These are phyloP conservation scores for Aspergillus sp. DNA, from an alignment of 2,329 filamentous ascomycete species.

Conservation along the genomic window DNA sequence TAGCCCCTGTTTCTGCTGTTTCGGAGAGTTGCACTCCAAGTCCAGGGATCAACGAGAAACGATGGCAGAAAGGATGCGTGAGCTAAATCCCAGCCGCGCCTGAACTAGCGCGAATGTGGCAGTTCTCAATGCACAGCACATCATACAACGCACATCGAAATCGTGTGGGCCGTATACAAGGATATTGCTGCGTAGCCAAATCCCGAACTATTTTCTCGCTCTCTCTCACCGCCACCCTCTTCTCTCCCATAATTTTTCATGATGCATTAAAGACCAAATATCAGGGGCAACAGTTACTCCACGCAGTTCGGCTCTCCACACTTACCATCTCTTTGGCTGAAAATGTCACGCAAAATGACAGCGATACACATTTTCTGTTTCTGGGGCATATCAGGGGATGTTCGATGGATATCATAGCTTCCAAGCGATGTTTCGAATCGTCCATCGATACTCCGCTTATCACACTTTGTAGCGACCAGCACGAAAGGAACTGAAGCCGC, in stretches of 20 bases:
- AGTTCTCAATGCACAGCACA: slow-evolving; percentile 14
- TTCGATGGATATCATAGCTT: slow-evolving; percentile 71
- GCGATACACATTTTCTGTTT: slow-evolving; percentile 74
- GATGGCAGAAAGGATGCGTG: slow-evolving; percentile 27
- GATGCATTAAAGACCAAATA: neutral
- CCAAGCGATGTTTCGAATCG: slow-evolving; percentile 71
- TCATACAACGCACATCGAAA: slow-evolving; percentile 3
- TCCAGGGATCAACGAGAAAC: slow-evolving; percentile 15
- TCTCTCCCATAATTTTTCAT: neutral
- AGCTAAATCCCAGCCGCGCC: slow-evolving; percentile 26
- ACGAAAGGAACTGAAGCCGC: slow-evolving; percentile 73
- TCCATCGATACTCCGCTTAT: slow-evolving; percentile 68
- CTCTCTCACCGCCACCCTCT: neutral
- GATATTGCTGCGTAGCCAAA: neutral
- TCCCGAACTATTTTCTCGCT: neutral
- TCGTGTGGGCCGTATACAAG: slow-evolving; percentile 2
- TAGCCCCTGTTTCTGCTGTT: slow-evolving; percentile 7
- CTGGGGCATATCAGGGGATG: slow-evolving; percentile 68
- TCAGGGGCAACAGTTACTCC: neutral
- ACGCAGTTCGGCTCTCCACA: slow-evolving; percentile 17
- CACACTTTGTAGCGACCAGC: slow-evolving; percentile 87
- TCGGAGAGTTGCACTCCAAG: slow-evolving; percentile 10
- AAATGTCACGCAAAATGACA: slow-evolving; percentile 69
- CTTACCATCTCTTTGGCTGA: slow-evolving; percentile 69
- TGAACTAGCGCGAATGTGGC: slow-evolving; percentile 29